These are phyloP conservation scores for Aspergillus panamensis DNA, from an alignment of 495 filamentous ascomycete genomes.

Conservation along the genomic window DNA sequence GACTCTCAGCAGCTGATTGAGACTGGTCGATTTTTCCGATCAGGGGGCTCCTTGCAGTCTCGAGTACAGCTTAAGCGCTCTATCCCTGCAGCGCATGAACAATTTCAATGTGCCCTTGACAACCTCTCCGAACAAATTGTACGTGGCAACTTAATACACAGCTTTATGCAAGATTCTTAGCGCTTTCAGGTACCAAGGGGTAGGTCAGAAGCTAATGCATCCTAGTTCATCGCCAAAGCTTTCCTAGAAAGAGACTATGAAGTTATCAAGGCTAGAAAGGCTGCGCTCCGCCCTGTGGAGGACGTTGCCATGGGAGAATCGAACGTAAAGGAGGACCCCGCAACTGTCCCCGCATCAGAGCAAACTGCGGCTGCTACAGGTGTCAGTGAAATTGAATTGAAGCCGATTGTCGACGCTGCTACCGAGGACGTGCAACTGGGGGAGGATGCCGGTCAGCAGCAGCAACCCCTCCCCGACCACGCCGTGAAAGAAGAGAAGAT, in stretches of 20 bases:
- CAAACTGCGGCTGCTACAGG: slow-evolving; percentile 17
- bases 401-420: slow-evolving; percentile 17
- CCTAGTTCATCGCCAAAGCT: slow-evolving; percentile 45
- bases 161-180: background rate
- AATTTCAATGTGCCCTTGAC: slow-evolving; percentile 49
- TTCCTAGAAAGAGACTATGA: slow-evolving; percentile 47
- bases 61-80: slow-evolving; percentile 40
- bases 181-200: slow-evolving; percentile 1
- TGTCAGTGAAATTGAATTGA: slow-evolving; percentile 16
- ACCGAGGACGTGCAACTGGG: slow-evolving; percentile 13
- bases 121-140: slow-evolving; percentile 52
- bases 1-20: slow-evolving; percentile 43
- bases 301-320: slow-evolving; percentile 36
- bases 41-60: slow-evolving; percentile 34
- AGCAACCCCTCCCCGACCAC: slow-evolving; percentile 14
- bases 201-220: slow-evolving; percentile 17
- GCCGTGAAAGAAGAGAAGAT: slow-evolving; percentile 29
- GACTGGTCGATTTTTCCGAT: slow-evolving; percentile 46
- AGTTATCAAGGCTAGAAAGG: slow-evolving; percentile 35
- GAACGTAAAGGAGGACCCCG: slow-evolving; percentile 19
- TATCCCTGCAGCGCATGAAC: slow-evolving; percentile 42
- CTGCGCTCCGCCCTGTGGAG: slow-evolving; percentile 26
- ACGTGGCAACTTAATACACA: slow-evolving; percentile 20
- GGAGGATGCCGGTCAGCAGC: slow-evolving; percentile 15
- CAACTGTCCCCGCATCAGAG: slow-evolving; percentile 14